A percentile compares a stretch with the other conserved stretches of the same genome.
Conservation (phyloP, 306 rosid species). For the Abrus pulchellus region DNA sequence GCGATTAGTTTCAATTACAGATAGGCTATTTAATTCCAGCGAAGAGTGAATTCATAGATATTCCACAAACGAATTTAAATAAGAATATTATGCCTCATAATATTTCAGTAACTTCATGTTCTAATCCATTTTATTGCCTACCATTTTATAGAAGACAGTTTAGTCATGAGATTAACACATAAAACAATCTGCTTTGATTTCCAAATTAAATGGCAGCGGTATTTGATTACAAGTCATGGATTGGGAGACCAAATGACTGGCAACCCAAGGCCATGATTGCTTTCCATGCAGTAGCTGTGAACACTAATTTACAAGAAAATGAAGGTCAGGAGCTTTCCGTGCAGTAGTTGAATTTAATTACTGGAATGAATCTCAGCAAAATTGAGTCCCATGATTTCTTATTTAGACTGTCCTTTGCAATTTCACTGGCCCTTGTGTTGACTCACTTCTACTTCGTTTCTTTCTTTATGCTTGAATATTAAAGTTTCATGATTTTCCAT, state of each 20-base stretch:
- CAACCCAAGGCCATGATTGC: slow-evolving; percentile 93
- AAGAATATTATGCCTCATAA: slow-evolving; percentile 25
- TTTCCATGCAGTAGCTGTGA: slow-evolving; percentile 91
- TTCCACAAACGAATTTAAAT: background rate
- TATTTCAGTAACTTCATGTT: slow-evolving; percentile 28
- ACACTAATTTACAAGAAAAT: slow-evolving; percentile 91
- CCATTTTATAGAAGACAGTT: slow-evolving; percentile 21
- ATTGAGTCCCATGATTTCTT: slow-evolving; percentile 23
- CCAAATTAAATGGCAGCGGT: slow-evolving; percentile 67
- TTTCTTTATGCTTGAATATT: background rate
- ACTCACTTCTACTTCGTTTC: slow-evolving; percentile 1
- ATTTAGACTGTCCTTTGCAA: slow-evolving; percentile 24
- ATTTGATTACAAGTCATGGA: slow-evolving; percentile 82
- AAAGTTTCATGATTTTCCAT: slow-evolving; percentile 25
- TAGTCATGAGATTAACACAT: slow-evolving; percentile 23
- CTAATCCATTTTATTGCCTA: slow-evolving; percentile 19
- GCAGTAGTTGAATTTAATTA: slow-evolving; percentile 30
- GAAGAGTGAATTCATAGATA: slow-evolving; percentile 19
- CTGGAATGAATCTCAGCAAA: slow-evolving; percentile 33
- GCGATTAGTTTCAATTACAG: slow-evolving; percentile 19
- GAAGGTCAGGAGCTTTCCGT: slow-evolving; percentile 66
- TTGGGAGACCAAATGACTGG: slow-evolving; percentile 83
- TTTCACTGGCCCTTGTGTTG: slow-evolving; percentile 12
- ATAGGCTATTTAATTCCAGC: slow-evolving; percentile 13
- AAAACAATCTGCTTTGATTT: slow-evolving; percentile 40